Conservation (phyloP, 768 basidiomycete genomes). For the Leccinum incarnatum region DNA sequence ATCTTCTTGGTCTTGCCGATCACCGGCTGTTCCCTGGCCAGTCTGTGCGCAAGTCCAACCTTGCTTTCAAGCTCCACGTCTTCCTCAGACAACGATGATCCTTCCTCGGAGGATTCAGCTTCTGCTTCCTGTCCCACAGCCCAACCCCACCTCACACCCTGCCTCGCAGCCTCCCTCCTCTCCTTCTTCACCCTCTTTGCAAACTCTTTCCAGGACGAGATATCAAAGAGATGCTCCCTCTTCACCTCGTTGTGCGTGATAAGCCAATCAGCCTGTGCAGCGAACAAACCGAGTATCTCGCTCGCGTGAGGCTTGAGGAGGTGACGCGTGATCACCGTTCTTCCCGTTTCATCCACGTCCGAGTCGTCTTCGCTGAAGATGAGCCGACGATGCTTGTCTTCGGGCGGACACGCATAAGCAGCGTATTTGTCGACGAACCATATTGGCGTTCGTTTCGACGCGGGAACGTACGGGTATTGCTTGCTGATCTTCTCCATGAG, state of each 20-base stretch:
- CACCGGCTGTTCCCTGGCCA: constrained; percentile 27
- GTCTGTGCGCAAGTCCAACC: not conserved
- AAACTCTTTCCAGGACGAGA: constrained; percentile 49
- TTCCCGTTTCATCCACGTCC: constrained; percentile 30
- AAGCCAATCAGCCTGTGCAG: constrained; percentile 59
- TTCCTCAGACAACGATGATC: constrained; percentile 10
- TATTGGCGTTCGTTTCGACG: constrained; percentile 42
- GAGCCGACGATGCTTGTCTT: constrained; percentile 32
- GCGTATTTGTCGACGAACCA: constrained; percentile 48
- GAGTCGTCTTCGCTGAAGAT: constrained; percentile 35
- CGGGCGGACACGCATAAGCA: constrained; percentile 25
- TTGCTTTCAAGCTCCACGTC: constrained; percentile 1
- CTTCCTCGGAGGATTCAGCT: constrained; percentile 3
- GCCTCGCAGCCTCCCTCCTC: constrained; percentile 31
- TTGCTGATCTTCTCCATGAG: constrained; percentile 45
- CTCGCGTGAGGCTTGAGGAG: constrained; percentile 48
- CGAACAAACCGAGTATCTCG: constrained; percentile 51
- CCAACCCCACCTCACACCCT: constrained; percentile 24
- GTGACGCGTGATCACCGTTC: constrained; percentile 35
- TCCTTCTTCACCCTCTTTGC: constrained; percentile 32
- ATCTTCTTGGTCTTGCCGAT: constrained; percentile 23
- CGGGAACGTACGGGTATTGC: constrained; percentile 32
- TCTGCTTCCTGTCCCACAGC: constrained; percentile 9
- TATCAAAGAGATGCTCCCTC: constrained; percentile 37
- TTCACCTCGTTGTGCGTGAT: constrained; percentile 43